A percentile compares a stretch with the other conserved stretches of the same genome.
Evolutionary conservation across 2,329 filamentous ascomycete species (phyloP).

Genomic region (Whalleya microplaca): DNA sequence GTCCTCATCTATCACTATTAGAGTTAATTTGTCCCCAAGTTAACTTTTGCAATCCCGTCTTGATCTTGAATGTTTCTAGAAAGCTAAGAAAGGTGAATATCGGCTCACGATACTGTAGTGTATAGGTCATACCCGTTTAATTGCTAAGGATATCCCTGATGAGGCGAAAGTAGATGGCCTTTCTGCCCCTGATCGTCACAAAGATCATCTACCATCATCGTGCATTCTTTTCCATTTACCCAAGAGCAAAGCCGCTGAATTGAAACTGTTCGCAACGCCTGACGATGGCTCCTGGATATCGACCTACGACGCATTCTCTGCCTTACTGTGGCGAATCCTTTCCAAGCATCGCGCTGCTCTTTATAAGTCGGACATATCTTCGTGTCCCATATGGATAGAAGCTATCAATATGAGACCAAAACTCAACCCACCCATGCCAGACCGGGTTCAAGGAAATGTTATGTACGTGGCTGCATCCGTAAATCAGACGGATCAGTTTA

Average conservation of each 20-base stretch:
- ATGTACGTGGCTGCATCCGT: slow-evolving; percentile 11
- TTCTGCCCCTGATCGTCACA: slow-evolving; percentile 31
- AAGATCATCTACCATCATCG: slow-evolving; percentile 30
- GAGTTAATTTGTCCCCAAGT: no score
- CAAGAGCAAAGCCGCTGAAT: slow-evolving; percentile 44
- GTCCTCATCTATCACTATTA: no score
- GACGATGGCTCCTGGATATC: slow-evolving; percentile 44
- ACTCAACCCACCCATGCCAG: slow-evolving; percentile 38
- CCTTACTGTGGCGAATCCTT: slow-evolving; percentile 46
- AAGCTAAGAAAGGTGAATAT: no score
- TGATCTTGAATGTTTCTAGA: no score
- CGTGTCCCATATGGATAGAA: slow-evolving; percentile 40
- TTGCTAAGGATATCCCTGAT: slow-evolving; percentile 32
- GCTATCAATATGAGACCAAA: slow-evolving; percentile 45
- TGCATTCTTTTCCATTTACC: slow-evolving; percentile 48
- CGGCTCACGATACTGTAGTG: slow-evolving; percentile 22
- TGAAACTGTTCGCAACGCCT: slow-evolving; percentile 44
- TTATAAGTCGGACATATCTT: slow-evolving; percentile 37
- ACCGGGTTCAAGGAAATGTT: slow-evolving; percentile 38
- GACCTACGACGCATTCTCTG: slow-evolving; percentile 49
- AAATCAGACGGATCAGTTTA: slow-evolving; percentile 34
- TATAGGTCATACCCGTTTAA: slow-evolving; percentile 42
- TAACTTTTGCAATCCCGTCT: no score
- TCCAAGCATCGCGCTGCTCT: slow-evolving; percentile 40
- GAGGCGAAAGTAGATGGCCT: slow-evolving; percentile 39